A percentile compares a stretch with the other conserved stretches of the same genome.
phyloP scores from a whole-genome alignment of 1,284 basidiomycete genomes.

The Polyporus tsugae region DNA sequence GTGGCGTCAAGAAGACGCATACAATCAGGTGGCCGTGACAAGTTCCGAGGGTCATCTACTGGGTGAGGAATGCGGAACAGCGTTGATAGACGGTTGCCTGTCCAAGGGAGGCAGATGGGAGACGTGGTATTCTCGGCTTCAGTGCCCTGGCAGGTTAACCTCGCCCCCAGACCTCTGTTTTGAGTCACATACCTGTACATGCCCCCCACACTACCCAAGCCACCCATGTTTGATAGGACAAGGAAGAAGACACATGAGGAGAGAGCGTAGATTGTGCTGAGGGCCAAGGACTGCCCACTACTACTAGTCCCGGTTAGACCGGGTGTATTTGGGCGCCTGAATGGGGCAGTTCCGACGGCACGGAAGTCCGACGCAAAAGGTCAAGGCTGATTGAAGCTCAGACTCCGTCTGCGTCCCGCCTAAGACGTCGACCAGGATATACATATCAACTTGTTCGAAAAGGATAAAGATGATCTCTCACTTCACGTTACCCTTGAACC shows the following conservation, averaged over 20 bases:
- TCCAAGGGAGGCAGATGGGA: neutral
- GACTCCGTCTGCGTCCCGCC: neutral
- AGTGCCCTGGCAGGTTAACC: neutral
- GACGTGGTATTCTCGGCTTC: neutral
- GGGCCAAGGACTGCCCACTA: neutral
- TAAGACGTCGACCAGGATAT: neutral
- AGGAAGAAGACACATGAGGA: neutral
- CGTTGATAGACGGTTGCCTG: neutral
- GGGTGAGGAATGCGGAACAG: neutral
- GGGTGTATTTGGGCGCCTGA: no score
- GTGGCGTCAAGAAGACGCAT: neutral
- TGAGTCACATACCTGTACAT: neutral
- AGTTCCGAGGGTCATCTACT: neutral
- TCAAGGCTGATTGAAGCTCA: neutral
- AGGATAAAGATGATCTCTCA: neutral
- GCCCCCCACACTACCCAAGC: neutral
- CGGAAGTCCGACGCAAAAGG: neutral
- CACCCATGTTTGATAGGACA: neutral
- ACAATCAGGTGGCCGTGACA: neutral
- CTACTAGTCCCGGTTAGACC: no score
- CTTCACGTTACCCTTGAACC: neutral
- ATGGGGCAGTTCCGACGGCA: neutral
- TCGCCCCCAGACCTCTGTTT: neutral
- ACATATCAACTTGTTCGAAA: neutral
- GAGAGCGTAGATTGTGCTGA: neutral